Evolutionary conservation across 2,329 filamentous ascomycete genomes (phyloP), one percentile per base, ranked within the genome.

Genomic region (Blastomyces silverae): DNA sequence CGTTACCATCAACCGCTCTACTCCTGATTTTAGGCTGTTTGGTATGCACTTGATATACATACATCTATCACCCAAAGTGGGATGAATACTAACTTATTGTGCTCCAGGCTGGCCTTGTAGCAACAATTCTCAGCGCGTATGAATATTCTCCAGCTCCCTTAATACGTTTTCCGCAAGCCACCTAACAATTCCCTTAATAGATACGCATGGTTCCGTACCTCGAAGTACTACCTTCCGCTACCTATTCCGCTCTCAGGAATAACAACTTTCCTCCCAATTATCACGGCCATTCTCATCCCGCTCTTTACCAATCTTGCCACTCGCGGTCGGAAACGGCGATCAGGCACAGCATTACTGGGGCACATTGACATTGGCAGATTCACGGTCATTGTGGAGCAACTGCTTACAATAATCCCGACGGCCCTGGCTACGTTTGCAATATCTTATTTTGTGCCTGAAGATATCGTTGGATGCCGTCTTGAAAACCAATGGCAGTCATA

Each of bases 401-500:
- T 65, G 10, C 39, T 65, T 17, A 55, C 58, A 22, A 34, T 57
- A 34, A 39, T 64, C 25, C 64, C 60, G 6, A 61, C 65, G 3
- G 20, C 60, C 48, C 31, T 67, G 22, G 65, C 64, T 17, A 55
- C 63, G 11, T 34, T 67, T 28, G 22, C 64, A 5, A 28, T 65
- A 20, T 66, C 65, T n/a, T 66, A 67, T 31, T 53, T 67, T 15
- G 20, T n/a, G 20, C 61, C 64, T 5, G 64, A 34, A 22, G 50
- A 63, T 20, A 61, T 66, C 28, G 34, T 63, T 58, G 63, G 59
- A 31, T 67, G 65, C 34, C 65, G 64, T 22, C 64, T 67, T 44
- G 64, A 64, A 15, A 46, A 48, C 31, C 65, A 67, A 66, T 67
- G 64, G 65, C 65, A 67, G 42, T 31, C 34, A 13, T 67, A 50